Evolutionary conservation across 345 rosid genomes (phyloP), one percentile per base, ranked within the genome.

Genomic region (Crucihimalaya himalaica): DNA sequence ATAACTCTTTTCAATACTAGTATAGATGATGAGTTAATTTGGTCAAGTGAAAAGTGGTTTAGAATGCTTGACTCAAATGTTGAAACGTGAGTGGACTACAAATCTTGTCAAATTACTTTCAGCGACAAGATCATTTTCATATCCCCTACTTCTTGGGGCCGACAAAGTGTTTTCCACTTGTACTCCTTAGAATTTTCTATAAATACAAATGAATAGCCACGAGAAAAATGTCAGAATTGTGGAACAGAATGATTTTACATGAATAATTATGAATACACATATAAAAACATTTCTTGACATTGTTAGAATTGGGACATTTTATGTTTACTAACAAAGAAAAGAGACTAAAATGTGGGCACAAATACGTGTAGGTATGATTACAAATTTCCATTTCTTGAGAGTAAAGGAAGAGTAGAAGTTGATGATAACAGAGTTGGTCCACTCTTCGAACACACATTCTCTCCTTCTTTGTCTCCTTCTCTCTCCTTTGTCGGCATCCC

Each of bases 341-440:
- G 16, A n/a, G 19, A n/a, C 20, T 42, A 42, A 43, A 2, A 43
- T 43, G 46, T 42, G 46, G 46, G 46, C 20, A 47, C 34, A 27
- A 4, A 28, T 5, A 55, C 40, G 53, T 67, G 61, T 52, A 93
- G 97, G 92, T 93, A 93, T 78, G 80, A 84, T 25, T 93, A 90
- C 63, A 32, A 85, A n/a, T 87, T 89, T 67, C 97, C 98, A 48
- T 93, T 89, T 78, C 98, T 93, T 83, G 98, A 93, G 86, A 90
- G 88, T 54, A 87, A 89, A 87, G 97, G 98, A 77, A 90, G 65
- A 54, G 81, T 93, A 45, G 78, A 14, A 37, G 83, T 90, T 35
- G 97, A 93, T 68, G 97, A 90, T 74, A 87, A 88, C 63, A 82
- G 98, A 75, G 98, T 93, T 71, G 98, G 97, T 0, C 98, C 96